These are phyloP conservation scores for Chlorella sp. DNA, from an alignment of 139 green algal genomes.

Conservation along the genomic window DNA sequence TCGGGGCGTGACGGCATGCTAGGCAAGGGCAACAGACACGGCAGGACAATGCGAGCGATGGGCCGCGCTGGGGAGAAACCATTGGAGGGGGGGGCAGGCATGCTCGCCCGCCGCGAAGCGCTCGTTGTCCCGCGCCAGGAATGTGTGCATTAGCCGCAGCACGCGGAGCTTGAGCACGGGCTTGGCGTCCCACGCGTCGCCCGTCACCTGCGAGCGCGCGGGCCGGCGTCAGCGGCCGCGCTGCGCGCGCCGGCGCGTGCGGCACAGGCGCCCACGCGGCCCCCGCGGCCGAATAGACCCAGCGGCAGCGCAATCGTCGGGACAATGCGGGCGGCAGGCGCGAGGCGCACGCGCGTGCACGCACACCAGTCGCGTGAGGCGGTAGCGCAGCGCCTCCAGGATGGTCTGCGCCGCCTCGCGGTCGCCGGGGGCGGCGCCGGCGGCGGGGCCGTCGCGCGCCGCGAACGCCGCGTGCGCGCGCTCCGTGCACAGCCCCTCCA, in stretches of 20 bases:
- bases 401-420: slow-evolving; percentile 4
- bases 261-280: too few species aligned
- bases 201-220: slow-evolving; percentile 14
- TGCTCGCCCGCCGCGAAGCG: slow-evolving; percentile 3
- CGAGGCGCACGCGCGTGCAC: not conserved
- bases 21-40: too few species aligned
- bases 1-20: too few species aligned
- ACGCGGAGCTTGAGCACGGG: slow-evolving; percentile 24
- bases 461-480: not conserved
- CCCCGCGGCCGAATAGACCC: too few species aligned
- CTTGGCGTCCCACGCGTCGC: slow-evolving; percentile 17
- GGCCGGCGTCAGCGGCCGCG: too few species aligned
- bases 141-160: slow-evolving; percentile 23
- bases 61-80: too few species aligned
- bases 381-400: slow-evolving; percentile 30
- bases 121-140: slow-evolving; percentile 29
- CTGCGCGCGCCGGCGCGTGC: too few species aligned
- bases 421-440: not conserved
- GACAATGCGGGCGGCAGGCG: too few species aligned
- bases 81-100: too few species aligned
- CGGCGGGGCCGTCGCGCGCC: not conserved
- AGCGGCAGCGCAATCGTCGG: too few species aligned
- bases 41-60: too few species aligned
- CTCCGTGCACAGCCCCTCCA: slow-evolving; percentile 28
- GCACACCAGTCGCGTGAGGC: slow-evolving; percentile 33